A percentile compares a stretch with the other conserved stretches of the same genome.
Evolutionary conservation across 2,329 filamentous ascomycete genomes (phyloP).

Genomic region (Exophiala aquamarina): DNA sequence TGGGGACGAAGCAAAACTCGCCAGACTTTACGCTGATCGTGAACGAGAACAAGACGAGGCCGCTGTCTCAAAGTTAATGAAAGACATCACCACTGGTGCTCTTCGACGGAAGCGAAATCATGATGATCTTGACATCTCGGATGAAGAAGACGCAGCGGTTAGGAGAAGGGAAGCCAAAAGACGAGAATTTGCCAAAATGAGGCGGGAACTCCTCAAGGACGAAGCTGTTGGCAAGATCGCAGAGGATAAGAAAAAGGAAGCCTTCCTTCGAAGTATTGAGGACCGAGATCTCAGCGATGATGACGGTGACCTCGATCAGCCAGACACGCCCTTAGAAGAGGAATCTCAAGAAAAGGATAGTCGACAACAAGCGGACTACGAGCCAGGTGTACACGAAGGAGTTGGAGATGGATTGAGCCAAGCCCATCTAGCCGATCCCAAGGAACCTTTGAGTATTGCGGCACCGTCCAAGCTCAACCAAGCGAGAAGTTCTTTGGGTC

Average conservation of each 20-base stretch:
- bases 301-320: slow-evolving; percentile 65
- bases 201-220: slow-evolving; percentile 81
- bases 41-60: slow-evolving; percentile 81
- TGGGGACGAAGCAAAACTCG: slow-evolving; percentile 77
- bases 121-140: slow-evolving; percentile 79
- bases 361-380: slow-evolving; percentile 32
- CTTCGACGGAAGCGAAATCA: slow-evolving; percentile 78
- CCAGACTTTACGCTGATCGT: slow-evolving; percentile 81
- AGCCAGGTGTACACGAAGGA: slow-evolving; percentile 37
- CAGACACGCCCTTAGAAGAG: slow-evolving; percentile 35
- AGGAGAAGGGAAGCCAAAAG: slow-evolving; percentile 77
- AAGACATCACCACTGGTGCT: slow-evolving; percentile 85
- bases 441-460: neutral
- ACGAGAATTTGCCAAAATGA: slow-evolving; percentile 86
- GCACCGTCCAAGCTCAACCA: slow-evolving; percentile 55
- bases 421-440: too few species aligned
- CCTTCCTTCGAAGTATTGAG: slow-evolving; percentile 87
- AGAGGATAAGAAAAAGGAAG: slow-evolving; percentile 81
- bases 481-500: slow-evolving; percentile 61
- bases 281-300: slow-evolving; percentile 71
- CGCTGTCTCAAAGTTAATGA: slow-evolving; percentile 85
- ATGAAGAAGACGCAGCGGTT: slow-evolving; percentile 85
- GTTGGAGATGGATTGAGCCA: slow-evolving; percentile 9
- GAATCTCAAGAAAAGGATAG: slow-evolving; percentile 19
- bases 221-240: slow-evolving; percentile 90